phyloP scores from a whole-genome alignment of 73 alveolate genomes.

The Breviolum minutum region DNA sequence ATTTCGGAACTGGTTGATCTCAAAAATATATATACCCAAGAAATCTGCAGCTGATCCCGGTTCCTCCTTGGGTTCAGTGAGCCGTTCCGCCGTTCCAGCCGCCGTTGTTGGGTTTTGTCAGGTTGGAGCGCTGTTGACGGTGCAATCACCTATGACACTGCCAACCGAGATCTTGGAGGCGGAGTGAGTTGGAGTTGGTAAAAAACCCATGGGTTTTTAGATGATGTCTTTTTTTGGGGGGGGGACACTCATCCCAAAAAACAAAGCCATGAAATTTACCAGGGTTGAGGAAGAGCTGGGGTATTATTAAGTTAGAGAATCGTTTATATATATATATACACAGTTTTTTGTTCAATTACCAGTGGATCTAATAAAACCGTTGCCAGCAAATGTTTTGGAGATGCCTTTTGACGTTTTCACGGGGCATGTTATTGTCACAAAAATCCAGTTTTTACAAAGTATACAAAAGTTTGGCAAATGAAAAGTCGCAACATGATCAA shows the following conservation, averaged over 20 bases:
- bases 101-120: background rate
- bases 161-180: slow-evolving; percentile 78
- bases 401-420: no score
- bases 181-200: background rate
- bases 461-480: no score
- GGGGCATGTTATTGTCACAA: background rate
- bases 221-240: no score
- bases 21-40: background rate
- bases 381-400: background rate
- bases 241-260: background rate
- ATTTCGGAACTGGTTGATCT: no score
- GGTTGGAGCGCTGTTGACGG: slow-evolving; percentile 80
- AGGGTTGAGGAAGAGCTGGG: no score
- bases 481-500: no score
- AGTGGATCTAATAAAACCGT: background rate
- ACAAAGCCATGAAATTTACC: background rate
- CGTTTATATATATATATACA: background rate
- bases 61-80: no score
- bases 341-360: background rate
- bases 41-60: no score
- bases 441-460: no score
- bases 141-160: slow-evolving; percentile 70
- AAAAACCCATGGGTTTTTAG: no score
- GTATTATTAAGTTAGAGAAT: background rate
- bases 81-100: no score